phyloP scores from a whole-genome alignment of 1,284 basidiomycete species.

The Waitea zeae region DNA sequence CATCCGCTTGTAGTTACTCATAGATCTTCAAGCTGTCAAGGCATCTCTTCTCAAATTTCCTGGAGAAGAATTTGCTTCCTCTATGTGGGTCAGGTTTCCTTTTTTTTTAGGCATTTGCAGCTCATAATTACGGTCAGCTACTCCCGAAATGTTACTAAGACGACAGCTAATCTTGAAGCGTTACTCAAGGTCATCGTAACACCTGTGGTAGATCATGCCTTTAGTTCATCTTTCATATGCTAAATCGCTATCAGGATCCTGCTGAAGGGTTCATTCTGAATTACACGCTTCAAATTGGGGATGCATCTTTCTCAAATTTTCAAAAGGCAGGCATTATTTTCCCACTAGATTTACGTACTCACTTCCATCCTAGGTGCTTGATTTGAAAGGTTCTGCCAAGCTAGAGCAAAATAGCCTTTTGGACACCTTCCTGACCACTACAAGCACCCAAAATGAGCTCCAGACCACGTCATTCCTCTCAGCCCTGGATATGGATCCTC shows the following conservation, averaged over 20 bases:
- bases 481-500: conserved; percentile 85
- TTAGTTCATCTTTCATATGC: conserved; percentile 1
- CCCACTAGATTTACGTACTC: conserved; percentile 1
- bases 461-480: conserved; percentile 82
- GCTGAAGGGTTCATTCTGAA: conserved; percentile 86
- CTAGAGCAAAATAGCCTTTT: conserved; percentile 77
- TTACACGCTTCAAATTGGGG: conserved; percentile 83
- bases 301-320: conserved; percentile 88
- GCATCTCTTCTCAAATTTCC: conserved; percentile 72
- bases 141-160: conserved; percentile 65
- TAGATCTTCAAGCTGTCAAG: conserved; percentile 84
- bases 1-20: conserved; percentile 44
- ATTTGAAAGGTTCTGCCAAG: conserved; percentile 86
- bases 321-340: conserved; percentile 58
- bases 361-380: conserved; percentile 55
- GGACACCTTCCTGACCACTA: conserved; percentile 82
- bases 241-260: conserved; percentile 44
- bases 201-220: conserved; percentile 44
- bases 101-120: neutral
- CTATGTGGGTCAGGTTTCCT: conserved; percentile 24
- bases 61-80: conserved; percentile 38
- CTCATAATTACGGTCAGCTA: conserved; percentile 32
- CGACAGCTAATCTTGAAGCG: conserved; percentile 70
- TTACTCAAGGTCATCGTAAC: conserved; percentile 89
- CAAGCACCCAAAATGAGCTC: conserved; percentile 76